Conservation (phyloP, 1,139 yeast species). For the Lodderomyces elongisporus region DNA sequence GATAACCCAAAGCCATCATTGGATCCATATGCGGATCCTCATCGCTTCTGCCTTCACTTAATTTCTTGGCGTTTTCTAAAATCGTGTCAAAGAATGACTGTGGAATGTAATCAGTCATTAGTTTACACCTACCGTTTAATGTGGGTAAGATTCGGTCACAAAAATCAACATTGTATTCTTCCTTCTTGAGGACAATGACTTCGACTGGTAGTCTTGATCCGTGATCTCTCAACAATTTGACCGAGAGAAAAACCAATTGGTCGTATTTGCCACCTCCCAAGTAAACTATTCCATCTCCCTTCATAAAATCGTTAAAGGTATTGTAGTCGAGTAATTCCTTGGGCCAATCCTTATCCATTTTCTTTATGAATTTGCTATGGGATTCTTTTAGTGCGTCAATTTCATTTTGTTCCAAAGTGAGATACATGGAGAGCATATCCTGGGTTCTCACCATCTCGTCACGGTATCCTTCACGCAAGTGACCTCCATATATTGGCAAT, state of each 20-base stretch:
- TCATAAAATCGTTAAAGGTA: constrained; percentile 24
- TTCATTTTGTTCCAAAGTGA: constrained; percentile 21
- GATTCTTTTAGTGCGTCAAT: constrained; percentile 16
- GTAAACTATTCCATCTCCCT: constrained; percentile 56
- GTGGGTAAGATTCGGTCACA: constrained; percentile 27
- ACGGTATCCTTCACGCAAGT: constrained; percentile 27
- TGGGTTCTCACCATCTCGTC: constrained; percentile 27
- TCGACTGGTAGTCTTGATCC: constrained; percentile 59
- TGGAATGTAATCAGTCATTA: constrained; percentile 31
- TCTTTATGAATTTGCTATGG: constrained; percentile 17
- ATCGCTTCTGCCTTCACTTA: background rate
- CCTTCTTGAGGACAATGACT: constrained; percentile 31
- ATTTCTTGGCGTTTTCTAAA: background rate
- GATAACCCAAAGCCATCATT: constrained; percentile 25
- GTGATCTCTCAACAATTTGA: constrained; percentile 46
- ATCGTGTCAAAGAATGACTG: constrained; percentile 11
- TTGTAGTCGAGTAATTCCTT: constrained; percentile 17
- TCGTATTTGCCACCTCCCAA: constrained; percentile 60
- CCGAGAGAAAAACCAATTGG: constrained; percentile 51
- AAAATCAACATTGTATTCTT: constrained; percentile 28
- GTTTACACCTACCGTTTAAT: constrained; percentile 28
- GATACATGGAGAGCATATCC: constrained; percentile 19
- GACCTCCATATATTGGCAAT: constrained; percentile 32
- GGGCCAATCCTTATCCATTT: constrained; percentile 22
- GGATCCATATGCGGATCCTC: constrained; percentile 1